These are phyloP conservation scores for Cutaneotrichosporon sp. DNA, from an alignment of 1,284 basidiomycete genomes.

Conservation along the genomic window DNA sequence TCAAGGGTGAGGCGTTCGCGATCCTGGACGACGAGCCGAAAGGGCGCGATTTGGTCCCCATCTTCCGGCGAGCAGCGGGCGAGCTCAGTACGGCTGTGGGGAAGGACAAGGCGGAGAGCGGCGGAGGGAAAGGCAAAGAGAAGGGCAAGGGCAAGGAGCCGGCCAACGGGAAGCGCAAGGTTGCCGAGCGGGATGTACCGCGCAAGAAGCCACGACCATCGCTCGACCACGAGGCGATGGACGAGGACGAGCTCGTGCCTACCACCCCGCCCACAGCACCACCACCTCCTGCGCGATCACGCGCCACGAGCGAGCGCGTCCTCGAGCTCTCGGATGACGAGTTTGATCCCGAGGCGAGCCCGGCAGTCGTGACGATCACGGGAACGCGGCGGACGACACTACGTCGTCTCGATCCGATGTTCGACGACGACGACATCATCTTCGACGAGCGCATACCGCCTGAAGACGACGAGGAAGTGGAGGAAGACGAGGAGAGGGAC, in stretches of 20 bases:
- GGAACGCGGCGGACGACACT: slow-evolving; percentile 21
- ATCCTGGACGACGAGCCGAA: slow-evolving; percentile 14
- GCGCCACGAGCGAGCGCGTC: slow-evolving; percentile 18
- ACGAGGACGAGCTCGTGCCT: background rate
- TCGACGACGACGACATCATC: slow-evolving; percentile 17
- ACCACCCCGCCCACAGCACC: background rate
- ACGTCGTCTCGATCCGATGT: background rate
- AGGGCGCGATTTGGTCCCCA: slow-evolving; percentile 17
- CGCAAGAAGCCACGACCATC: background rate
- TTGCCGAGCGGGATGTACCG: too few relatives aligned
- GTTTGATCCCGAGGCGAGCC: slow-evolving; percentile 37
- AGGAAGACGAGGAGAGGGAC: slow-evolving; percentile 10
- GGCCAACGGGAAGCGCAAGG: slow-evolving; percentile 1
- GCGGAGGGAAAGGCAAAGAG: background rate
- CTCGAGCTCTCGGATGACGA: slow-evolving; percentile 41
- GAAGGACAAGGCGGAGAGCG: background rate
- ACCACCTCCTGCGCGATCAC: background rate
- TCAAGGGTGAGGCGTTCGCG: slow-evolving; percentile 18
- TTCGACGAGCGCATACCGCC: slow-evolving; percentile 14
- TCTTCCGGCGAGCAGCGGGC: slow-evolving; percentile 15
- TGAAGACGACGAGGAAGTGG: slow-evolving; percentile 13
- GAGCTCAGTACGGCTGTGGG: background rate
- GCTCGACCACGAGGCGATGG: background rate
- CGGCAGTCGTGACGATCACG: slow-evolving; percentile 9
- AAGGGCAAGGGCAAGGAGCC: background rate